Conservation (phyloP, 75 land plant genomes). For the Cunninghamia lanceolata region DNA sequence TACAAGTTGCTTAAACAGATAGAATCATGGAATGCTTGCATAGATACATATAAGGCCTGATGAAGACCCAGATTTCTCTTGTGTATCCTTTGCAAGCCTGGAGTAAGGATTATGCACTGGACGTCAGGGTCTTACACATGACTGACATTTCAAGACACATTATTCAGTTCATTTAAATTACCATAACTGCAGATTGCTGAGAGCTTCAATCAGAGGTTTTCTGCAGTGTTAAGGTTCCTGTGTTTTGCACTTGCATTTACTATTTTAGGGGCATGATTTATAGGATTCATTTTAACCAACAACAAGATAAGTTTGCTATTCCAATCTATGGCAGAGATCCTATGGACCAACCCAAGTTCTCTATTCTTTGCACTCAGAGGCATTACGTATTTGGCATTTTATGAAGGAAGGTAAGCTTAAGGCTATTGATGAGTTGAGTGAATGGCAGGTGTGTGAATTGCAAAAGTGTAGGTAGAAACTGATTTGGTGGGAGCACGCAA, state of each 20-base stretch:
- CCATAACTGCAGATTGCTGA: background rate
- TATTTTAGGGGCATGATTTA: background rate
- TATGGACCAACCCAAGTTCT: background rate
- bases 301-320: background rate
- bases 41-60: background rate
- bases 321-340: background rate
- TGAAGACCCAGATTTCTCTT: background rate
- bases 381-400: background rate
- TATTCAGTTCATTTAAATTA: background rate
- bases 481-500: background rate
- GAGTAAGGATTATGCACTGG: background rate
- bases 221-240: background rate
- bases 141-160: background rate
- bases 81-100: background rate
- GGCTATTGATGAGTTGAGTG: background rate
- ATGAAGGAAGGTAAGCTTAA: constrained; percentile 1
- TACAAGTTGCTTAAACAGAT: background rate
- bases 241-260: background rate
- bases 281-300: background rate
- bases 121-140: background rate
- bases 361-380: background rate
- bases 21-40: background rate
- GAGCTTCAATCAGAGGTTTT: background rate
- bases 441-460: background rate
- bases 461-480: background rate